Conservation (phyloP, 805 yeast genomes). For the Kockiozyma suomiensis region DNA sequence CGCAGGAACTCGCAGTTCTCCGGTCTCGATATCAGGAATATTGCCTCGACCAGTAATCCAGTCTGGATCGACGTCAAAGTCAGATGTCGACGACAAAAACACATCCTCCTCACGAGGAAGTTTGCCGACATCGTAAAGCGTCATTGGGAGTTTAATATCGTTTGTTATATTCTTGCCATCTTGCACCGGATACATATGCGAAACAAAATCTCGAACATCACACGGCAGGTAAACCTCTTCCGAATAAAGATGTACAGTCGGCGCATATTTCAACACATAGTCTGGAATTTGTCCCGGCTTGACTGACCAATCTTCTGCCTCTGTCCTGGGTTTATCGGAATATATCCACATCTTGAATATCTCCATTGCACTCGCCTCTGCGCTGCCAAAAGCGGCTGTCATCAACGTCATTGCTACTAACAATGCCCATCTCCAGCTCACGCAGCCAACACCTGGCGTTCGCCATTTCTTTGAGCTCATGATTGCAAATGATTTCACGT, state of each 20-base stretch:
- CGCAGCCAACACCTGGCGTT: neutral
- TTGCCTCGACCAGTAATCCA: conserved; percentile 80
- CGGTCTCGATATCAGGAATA: conserved; percentile 70
- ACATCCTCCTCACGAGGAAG: conserved; percentile 44
- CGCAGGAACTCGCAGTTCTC: conserved; percentile 80
- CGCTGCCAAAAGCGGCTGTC: neutral
- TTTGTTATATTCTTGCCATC: conserved; percentile 40
- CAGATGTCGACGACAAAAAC: conserved; percentile 66
- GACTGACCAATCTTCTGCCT: conserved; percentile 31
- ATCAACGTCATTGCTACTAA: neutral
- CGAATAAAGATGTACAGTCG: conserved; percentile 80
- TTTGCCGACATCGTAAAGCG: conserved; percentile 41
- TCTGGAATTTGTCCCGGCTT: conserved; percentile 36
- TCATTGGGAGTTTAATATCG: conserved; percentile 35
- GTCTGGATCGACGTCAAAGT: conserved; percentile 71
- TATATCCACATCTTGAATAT: conserved; percentile 5
- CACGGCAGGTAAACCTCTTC: conserved; percentile 88
- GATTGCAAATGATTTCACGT: no score
- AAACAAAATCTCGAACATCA: conserved; percentile 57
- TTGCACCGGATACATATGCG: conserved; percentile 36
- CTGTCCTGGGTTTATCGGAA: neutral
- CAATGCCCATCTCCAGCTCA: neutral
- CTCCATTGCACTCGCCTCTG: conserved; percentile 5
- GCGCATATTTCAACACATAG: conserved; percentile 46
- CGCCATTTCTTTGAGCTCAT: neutral